Percentiles rank a stretch among this genome's conserved stretches.
Evolutionary conservation across 75 land plant species (phyloP).

Genomic region (Ceratopteris richardii): DNA sequence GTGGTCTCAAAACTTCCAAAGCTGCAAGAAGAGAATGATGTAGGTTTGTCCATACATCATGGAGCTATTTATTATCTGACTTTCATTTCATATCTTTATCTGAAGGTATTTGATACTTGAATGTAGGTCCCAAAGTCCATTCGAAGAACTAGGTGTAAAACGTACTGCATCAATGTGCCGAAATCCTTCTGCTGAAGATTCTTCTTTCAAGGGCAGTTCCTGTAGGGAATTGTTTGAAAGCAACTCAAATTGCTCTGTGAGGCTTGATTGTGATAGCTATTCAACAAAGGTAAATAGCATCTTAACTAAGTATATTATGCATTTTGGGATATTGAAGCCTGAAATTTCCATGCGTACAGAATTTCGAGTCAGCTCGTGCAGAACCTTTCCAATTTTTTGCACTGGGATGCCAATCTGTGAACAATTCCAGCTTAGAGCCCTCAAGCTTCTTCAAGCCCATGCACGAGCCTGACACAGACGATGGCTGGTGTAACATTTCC

Average conservation of each 20-base stretch:
- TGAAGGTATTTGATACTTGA: too few species aligned
- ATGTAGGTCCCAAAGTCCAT: not conserved
- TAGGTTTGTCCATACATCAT: constrained; percentile 3
- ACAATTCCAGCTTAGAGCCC: not conserved
- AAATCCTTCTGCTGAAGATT: not conserved
- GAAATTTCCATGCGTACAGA: not conserved
- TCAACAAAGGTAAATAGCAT: not conserved
- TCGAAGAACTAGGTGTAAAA: not conserved
- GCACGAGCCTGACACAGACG: constrained; percentile 51
- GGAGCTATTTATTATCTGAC: too few species aligned
- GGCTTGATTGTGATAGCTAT: constrained; percentile 16
- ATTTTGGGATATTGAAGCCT: too few species aligned
- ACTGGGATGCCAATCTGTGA: not conserved
- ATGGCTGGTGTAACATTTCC: constrained; percentile 16
- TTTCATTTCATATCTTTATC: too few species aligned
- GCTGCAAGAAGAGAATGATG: constrained; percentile 1
- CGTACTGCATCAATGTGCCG: not conserved
- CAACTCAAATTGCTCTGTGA: constrained; percentile 37
- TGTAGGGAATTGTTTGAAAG: not conserved
- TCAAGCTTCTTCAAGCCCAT: constrained; percentile 44
- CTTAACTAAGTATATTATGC: too few species aligned
- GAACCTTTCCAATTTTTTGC: not conserved
- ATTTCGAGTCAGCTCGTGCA: not conserved
- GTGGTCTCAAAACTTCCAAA: not conserved
- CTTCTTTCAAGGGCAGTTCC: not conserved